Conservation (phyloP, 495 filamentous ascomycete genomes). For the Aspergillus kassunensis region DNA sequence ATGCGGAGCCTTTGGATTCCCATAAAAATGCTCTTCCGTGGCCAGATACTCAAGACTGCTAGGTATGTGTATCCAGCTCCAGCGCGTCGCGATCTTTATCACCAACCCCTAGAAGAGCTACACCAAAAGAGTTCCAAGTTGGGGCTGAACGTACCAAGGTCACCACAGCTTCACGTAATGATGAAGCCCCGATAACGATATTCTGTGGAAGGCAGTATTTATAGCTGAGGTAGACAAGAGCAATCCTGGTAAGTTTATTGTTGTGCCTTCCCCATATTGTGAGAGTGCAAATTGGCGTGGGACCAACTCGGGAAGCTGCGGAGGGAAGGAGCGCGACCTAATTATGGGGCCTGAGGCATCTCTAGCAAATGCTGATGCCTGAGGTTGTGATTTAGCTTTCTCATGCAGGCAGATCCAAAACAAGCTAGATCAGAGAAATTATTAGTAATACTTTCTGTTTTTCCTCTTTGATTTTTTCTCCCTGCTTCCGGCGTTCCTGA, state of each 20-base stretch:
- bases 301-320: neutral
- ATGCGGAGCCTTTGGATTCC: neutral
- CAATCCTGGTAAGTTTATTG: neutral
- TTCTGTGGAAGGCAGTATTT: too few relatives aligned
- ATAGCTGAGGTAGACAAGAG: too few relatives aligned
- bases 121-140: too few relatives aligned
- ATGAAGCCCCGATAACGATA: too few relatives aligned
- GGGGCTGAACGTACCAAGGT: too few relatives aligned
- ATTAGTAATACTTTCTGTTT: neutral
- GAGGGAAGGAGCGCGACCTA: neutral
- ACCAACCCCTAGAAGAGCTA: neutral
- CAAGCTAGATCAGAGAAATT: neutral
- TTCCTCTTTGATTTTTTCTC: neutral
- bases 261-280: neutral
- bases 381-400: neutral
- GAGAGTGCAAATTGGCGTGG: neutral
- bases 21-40: neutral
- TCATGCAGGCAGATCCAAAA: neutral
- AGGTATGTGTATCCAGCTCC: too few relatives aligned
- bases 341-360: neutral
- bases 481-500: slow-evolving; percentile 20
- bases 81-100: neutral
- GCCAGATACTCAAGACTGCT: neutral
- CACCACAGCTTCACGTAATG: too few relatives aligned
- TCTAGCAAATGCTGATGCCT: neutral